Percentiles rank a stretch among this genome's conserved stretches.
Evolutionary conservation across 2,329 filamentous ascomycete genomes (phyloP).

Genomic region (Sarocladiaceae sp.): DNA sequence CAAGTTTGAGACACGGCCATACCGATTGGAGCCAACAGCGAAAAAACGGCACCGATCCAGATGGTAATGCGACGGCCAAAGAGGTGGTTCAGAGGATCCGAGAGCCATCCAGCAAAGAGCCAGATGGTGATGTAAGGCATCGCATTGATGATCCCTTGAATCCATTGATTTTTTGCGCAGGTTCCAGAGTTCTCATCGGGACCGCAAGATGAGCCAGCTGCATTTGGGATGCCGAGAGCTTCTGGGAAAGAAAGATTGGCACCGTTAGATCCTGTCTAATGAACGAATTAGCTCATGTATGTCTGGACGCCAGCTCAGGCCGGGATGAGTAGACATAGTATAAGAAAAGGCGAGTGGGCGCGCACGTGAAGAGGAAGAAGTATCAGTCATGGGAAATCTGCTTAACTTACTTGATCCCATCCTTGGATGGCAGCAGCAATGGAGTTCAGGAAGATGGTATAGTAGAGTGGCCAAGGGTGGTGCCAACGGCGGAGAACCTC

Average conservation of each 20-base stretch:
- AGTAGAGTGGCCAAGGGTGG: conserved; percentile 32
- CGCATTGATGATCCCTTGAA: conserved; percentile 37
- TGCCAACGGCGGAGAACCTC: conserved; percentile 45
- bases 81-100: conserved; percentile 6
- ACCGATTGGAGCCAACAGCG: background rate
- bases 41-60: conserved; percentile 6
- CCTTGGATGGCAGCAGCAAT: conserved; percentile 48
- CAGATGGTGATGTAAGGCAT: conserved; percentile 36
- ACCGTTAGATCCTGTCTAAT: conserved; percentile 41
- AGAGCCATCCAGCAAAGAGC: conserved; percentile 21
- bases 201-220: conserved; percentile 22
- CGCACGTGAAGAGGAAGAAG: no score
- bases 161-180: conserved; percentile 43
- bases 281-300: no score
- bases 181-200: conserved; percentile 13
- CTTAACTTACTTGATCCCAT: conserved; percentile 33
- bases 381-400: no score
- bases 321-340: no score
- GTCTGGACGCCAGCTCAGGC: no score
- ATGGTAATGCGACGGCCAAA: conserved; percentile 4
- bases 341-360: no score
- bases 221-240: conserved; percentile 35
- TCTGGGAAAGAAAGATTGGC: conserved; percentile 40
- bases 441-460: conserved; percentile 43
- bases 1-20: conserved; percentile 6